A percentile compares a stretch with the other conserved stretches of the same genome.
Conservation (phyloP, 1,139 yeast species). For the Protomyces gravidus region DNA sequence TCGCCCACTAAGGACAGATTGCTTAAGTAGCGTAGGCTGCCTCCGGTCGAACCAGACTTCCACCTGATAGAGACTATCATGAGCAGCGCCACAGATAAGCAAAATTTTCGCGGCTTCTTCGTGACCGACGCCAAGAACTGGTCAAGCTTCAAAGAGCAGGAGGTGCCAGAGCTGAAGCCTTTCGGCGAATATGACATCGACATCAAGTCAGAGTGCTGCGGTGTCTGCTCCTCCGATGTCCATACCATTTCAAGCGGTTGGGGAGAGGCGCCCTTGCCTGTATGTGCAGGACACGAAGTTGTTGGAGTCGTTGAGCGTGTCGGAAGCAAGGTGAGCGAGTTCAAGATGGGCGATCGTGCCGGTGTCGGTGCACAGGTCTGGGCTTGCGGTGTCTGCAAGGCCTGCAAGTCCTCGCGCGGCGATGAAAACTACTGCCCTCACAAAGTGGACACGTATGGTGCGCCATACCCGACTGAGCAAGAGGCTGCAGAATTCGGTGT, state of each 20-base stretch:
- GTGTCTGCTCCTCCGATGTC: slow-evolving; percentile 61
- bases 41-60: too few relatives aligned
- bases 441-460: slow-evolving; percentile 46
- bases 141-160: neutral
- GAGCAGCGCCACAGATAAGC: neutral
- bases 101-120: neutral
- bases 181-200: slow-evolving; percentile 42
- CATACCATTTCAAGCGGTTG: slow-evolving; percentile 49
- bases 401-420: slow-evolving; percentile 45
- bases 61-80: too few relatives aligned
- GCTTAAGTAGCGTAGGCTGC: too few relatives aligned
- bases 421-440: slow-evolving; percentile 53
- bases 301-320: slow-evolving; percentile 53
- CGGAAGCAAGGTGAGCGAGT: slow-evolving; percentile 47
- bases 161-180: slow-evolving; percentile 27
- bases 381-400: slow-evolving; percentile 50
- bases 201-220: slow-evolving; percentile 47
- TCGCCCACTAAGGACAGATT: too few relatives aligned
- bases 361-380: slow-evolving; percentile 58
- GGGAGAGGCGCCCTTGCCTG: slow-evolving; percentile 41
- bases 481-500: slow-evolving; percentile 26
- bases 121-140: neutral
- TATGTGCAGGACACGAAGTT: slow-evolving; percentile 53
- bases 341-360: slow-evolving; percentile 54
- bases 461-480: slow-evolving; percentile 30